Base-by-base conservation (phyloP, 257 asterid species). In the Solanum arcanum region DNA sequence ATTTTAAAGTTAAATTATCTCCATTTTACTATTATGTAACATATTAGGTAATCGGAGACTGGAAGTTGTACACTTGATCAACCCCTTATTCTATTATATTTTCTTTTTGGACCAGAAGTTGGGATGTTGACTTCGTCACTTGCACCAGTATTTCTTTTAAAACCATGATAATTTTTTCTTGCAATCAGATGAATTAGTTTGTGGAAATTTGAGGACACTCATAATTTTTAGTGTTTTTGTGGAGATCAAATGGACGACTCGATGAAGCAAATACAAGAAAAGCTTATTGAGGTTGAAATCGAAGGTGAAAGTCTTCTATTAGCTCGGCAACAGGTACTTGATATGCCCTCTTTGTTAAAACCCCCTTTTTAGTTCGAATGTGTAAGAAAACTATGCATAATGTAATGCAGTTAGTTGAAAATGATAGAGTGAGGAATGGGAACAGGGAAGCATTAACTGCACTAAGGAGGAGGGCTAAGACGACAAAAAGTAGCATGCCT, bases 391-490 rank as follows among this genome's bases (percentile, higher is more conserved):
- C 42, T 20, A 47, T 31, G 49, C 46, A 49, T 72, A 80, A 87
- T 87, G 87, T 86, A 42, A 70, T 91, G 95, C 94, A 95, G 98
- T 56, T 92, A 85, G 96, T 97, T 90, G 99, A 95, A 88, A 94
- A 88, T 56, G 99, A 97, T 91, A 91, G 92, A 91, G 86, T 91
- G 89, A 94, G 99, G 90, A 95, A 94, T 39, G 94, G 96, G 69
- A 94, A 93, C 90, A 92, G 98, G 88, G 99, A 97, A 93, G 99
- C 98, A 69, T 87, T 95, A 91, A 95, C 99, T 37, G 94, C 94
- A 3, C 88, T 95, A 62, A 94, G 99, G 90, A 95, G 88, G 93
- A 94, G 88, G 86, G 98, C 99, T 80, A 93, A 88, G 88, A 94
- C 99, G 6, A 92, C 98, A 60, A 92, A 91, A 88, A 91, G 94